phyloP scores from a whole-genome alignment of 2,329 filamentous ascomycete species.

The Leptoxyphium fumago region DNA sequence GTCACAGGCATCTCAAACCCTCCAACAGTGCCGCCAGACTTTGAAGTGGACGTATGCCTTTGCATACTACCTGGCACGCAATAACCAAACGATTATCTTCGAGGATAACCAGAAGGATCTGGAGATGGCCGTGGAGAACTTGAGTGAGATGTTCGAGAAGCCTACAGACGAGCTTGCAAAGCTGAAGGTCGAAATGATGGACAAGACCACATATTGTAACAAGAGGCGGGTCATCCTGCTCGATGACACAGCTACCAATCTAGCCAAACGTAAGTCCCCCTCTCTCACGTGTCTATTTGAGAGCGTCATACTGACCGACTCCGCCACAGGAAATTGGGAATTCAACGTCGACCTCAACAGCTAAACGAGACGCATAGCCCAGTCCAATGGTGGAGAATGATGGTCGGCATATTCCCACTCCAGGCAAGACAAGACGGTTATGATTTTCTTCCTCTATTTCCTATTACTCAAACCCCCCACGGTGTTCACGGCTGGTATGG shows the following conservation, averaged over 20 bases:
- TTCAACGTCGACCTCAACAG: slow-evolving; percentile 18
- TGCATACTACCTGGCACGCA: slow-evolving; percentile 89
- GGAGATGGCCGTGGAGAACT: slow-evolving; percentile 88
- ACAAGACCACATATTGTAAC: slow-evolving; percentile 95
- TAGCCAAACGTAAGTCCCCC: slow-evolving; percentile 57
- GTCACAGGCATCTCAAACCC: slow-evolving; percentile 77
- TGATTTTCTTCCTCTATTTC: no score
- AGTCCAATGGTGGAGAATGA: no score
- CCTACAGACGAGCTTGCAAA: slow-evolving; percentile 72
- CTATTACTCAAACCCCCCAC: no score
- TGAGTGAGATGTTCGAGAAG: slow-evolving; percentile 99
- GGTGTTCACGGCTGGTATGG: no score
- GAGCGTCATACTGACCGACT: slow-evolving; percentile 2
- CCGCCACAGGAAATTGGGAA: slow-evolving; percentile 18
- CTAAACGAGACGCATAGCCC: no score
- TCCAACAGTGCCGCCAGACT: slow-evolving; percentile 95
- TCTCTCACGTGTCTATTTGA: slow-evolving; percentile 7
- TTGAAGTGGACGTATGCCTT: slow-evolving; percentile 99
- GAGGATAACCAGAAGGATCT: slow-evolving; percentile 98
- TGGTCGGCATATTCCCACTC: no score
- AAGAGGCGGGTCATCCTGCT: slow-evolving; percentile 79
- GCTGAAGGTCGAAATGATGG: slow-evolving; percentile 93
- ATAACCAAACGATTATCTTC: slow-evolving; percentile 93
- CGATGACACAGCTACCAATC: slow-evolving; percentile 81
- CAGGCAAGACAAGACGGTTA: no score